phyloP scores from a whole-genome alignment of 352 stramenopile species.

The Aphanomyces invadans region DNA sequence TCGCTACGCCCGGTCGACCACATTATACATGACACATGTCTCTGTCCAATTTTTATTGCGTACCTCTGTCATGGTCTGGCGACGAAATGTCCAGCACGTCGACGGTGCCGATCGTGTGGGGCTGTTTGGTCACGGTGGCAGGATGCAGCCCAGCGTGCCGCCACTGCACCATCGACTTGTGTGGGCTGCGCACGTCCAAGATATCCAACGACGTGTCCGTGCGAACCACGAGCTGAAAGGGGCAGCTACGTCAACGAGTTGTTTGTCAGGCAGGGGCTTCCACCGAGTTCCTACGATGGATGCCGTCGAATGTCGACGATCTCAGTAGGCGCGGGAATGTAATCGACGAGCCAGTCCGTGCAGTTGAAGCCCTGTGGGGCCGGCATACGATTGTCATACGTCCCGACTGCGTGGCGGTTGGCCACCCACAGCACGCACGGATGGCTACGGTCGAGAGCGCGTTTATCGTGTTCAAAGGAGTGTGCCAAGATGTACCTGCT shows the following conservation, averaged over 20 bases:
- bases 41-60: not conserved
- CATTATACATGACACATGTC: too few relatives aligned
- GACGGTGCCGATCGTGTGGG: not conserved
- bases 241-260: constrained; percentile 33
- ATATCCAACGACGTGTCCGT: constrained; percentile 59
- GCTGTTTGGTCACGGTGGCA: not conserved
- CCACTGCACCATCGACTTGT: constrained; percentile 56
- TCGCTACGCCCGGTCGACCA: not conserved
- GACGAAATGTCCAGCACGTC: constrained; percentile 7
- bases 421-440: constrained; percentile 60
- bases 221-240: constrained; percentile 64
- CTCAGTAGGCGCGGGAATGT: constrained; percentile 31
- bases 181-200: constrained; percentile 56
- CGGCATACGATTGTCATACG: constrained; percentile 45
- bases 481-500: constrained; percentile 36
- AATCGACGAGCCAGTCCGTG: constrained; percentile 49
- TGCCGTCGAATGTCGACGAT: constrained; percentile 64
- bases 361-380: constrained; percentile 18
- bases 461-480: not conserved
- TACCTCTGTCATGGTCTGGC: not conserved
- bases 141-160: constrained; percentile 2
- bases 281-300: too few relatives aligned
- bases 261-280: too few relatives aligned
- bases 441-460: too few relatives aligned
- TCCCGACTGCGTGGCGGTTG: constrained; percentile 36